Conservation (phyloP, 1,284 basidiomycete species). For the Marasmius tenuissimus region DNA sequence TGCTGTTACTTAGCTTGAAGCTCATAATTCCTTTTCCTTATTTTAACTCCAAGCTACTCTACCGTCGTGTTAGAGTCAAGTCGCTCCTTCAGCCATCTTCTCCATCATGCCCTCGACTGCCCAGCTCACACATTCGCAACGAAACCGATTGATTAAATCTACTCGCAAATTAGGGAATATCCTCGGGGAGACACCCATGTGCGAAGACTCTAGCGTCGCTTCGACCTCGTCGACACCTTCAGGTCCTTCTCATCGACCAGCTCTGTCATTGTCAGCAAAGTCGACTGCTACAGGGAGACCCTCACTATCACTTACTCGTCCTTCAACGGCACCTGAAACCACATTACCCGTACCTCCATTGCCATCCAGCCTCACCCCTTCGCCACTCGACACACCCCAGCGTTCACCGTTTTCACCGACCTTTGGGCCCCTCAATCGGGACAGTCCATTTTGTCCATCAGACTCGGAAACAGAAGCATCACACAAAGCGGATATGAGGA, state of each 20-base stretch:
- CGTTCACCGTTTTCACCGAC: not conserved
- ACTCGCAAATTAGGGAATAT: not conserved
- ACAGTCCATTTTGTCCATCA: not conserved
- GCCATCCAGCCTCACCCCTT: not conserved
- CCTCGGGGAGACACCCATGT: not conserved
- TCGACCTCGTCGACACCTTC: no score
- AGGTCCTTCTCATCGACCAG: no score
- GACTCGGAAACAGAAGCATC: not conserved
- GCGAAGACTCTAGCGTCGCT: not conserved
- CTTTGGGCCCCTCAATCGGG: not conserved
- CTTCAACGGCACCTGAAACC: not conserved
- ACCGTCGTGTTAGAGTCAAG: no score
- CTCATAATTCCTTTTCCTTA: no score
- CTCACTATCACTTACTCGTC: not conserved
- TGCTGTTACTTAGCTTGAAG: no score
- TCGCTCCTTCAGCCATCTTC: not conserved
- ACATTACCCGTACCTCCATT: not conserved
- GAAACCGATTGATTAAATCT: not conserved
- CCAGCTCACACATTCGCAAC: not conserved
- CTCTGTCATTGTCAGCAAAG: no score
- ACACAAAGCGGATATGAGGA: not conserved
- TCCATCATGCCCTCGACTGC: not conserved
- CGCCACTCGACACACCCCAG: not conserved
- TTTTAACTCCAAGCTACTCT: no score
- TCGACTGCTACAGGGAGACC: not conserved